Evolutionary conservation across 2,329 filamentous ascomycete species (phyloP).

Genomic region (Pseudopyrenochaeta lycopersici): DNA sequence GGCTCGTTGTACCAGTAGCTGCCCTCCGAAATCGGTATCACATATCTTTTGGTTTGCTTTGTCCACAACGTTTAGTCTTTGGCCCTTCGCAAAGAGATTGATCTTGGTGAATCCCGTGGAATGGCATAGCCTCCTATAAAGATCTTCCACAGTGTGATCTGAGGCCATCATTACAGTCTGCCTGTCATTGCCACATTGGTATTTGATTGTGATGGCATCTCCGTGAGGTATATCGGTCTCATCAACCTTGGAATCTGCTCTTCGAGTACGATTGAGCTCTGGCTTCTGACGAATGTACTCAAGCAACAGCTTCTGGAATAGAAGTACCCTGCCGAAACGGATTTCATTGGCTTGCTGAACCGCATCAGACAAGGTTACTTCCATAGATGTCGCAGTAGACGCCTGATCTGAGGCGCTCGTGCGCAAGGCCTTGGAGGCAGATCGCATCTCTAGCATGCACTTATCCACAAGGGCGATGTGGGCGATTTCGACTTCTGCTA

Average conservation of each 20-base stretch:
- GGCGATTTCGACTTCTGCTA: constrained; percentile 61
- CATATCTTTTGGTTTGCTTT: constrained; percentile 67
- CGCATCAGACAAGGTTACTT: constrained; percentile 16
- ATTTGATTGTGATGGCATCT: constrained; percentile 72
- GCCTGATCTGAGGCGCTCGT: background rate
- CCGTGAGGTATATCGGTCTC: constrained; percentile 65
- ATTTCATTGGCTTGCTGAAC: constrained; percentile 40
- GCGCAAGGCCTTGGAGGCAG: constrained; percentile 28
- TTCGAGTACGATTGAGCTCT: constrained; percentile 40
- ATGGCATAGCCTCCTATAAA: constrained; percentile 72
- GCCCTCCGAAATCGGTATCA: constrained; percentile 54
- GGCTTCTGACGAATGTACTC: constrained; percentile 39
- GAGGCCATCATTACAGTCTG: constrained; percentile 71
- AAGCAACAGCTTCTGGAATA: constrained; percentile 47
- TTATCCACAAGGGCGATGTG: constrained; percentile 77
- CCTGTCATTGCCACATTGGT: constrained; percentile 72
- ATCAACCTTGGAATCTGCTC: constrained; percentile 48
- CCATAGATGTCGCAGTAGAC: constrained; percentile 14
- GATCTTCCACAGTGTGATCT: constrained; percentile 73
- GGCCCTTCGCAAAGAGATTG: constrained; percentile 75
- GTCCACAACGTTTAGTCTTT: constrained; percentile 69
- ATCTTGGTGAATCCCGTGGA: constrained; percentile 81
- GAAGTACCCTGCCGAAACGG: constrained; percentile 42
- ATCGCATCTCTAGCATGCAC: constrained; percentile 70
- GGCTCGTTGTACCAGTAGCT: constrained; percentile 43